Percentiles rank a stretch among this genome's conserved stretches.
These are phyloP conservation scores for Debaryomyces subglobosus DNA, from an alignment of 1,139 yeast genomes.

Conservation along the genomic window DNA sequence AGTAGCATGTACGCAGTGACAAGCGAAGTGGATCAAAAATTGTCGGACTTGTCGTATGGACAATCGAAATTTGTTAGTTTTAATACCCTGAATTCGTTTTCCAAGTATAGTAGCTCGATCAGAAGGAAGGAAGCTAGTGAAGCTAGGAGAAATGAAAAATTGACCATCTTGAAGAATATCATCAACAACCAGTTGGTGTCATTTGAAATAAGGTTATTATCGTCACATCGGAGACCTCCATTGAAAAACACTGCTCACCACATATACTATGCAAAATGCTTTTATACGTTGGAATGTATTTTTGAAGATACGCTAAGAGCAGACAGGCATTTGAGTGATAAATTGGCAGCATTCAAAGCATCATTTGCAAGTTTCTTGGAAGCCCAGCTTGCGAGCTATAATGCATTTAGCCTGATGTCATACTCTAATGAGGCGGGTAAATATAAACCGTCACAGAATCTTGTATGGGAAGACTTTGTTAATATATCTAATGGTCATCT, in stretches of 20 bases:
- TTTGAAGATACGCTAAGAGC: conserved; percentile 26
- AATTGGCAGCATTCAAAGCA: conserved; percentile 26
- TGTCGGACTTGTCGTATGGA: conserved; percentile 39
- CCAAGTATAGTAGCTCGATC: conserved; percentile 24
- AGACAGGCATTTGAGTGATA: conserved; percentile 19
- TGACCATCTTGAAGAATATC: conserved; percentile 30
- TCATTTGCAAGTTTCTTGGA: conserved; percentile 30
- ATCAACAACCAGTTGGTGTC: conserved; percentile 31
- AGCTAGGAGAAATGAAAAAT: conserved; percentile 19
- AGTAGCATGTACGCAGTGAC: conserved; percentile 53
- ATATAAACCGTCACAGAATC: conserved; percentile 20
- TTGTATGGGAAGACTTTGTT: conserved; percentile 14
- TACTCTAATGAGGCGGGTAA: conserved; percentile 16
- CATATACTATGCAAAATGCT: conserved; percentile 40
- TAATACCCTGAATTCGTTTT: conserved; percentile 21
- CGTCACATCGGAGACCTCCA: conserved; percentile 1
- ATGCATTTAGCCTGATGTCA: conserved; percentile 13
- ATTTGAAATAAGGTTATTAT: conserved; percentile 22
- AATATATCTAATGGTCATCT: not conserved
- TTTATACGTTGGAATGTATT: conserved; percentile 31
- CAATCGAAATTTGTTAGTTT: conserved; percentile 35
- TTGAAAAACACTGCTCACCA: conserved; percentile 28
- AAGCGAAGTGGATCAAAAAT: conserved; percentile 26
- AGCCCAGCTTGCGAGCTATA: conserved; percentile 28
- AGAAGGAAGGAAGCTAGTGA: conserved; percentile 20